Base-by-base conservation (phyloP, 1,284 basidiomycete genomes). In the Vanrija sp. region DNA sequence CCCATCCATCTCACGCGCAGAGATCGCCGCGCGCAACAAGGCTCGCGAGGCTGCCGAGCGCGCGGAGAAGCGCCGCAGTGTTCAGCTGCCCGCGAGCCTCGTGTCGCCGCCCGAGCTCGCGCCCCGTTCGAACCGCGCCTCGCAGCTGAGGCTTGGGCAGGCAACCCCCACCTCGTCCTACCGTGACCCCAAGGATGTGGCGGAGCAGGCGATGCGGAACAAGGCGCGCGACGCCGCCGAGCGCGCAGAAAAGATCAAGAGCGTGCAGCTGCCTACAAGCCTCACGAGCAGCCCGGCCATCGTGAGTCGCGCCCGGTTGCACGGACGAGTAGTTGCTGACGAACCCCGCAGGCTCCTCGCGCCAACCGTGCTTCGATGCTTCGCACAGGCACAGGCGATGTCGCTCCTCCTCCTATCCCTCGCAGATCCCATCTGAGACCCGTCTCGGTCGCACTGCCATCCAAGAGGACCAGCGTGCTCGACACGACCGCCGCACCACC, bases 331-430 rank as follows among this genome's bases (percentile, higher is more conserved):
- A 25, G 21, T 28, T 14, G 38, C 55, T 54, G 18, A 55, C 51
- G 28, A 38, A 28, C 40, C 51, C 39, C 21, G 12, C 54, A 74
- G 72, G 43, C 60, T 21, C 72, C 72, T 2, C 61, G 72, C 18
- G 45, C 66, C 8, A 74, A 74, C 61, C 65, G 64, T 43, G 53
- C 71, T 10, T 65, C 68, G 4, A 54, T 69, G 48, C 62, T 74
- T 5, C 68, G 72, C 15, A 55, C 55, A 3, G 46, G 49, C 23
- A 26, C 28, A 4, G 51, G 49, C 8, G 43, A 26, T 28, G 28
- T 23, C 19, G 16, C 46, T 6, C 40, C 51, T 1, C 51, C 51
- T 16, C 51, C 51, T 9, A 45, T 45, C 16, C 51, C 51, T 7
- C 51, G 38, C 8, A 25, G 51, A 21, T 48, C 46, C 18, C 45